Evolutionary conservation across 2,329 filamentous ascomycete genomes (phyloP), one percentile per base, ranked within the genome.

Genomic region (Claviceps sp.): DNA sequence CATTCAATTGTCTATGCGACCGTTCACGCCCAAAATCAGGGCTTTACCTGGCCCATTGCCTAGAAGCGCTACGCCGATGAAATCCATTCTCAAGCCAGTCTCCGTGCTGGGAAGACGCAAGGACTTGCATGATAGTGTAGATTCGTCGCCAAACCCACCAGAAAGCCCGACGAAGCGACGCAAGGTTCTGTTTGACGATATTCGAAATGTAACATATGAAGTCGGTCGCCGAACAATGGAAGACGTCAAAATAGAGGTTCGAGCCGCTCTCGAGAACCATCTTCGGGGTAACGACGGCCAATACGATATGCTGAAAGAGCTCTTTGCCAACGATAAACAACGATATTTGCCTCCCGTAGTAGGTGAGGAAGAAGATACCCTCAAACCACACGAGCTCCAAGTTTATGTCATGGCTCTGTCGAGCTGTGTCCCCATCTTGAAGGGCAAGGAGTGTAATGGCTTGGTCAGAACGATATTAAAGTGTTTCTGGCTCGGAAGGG

Each of bases 401-500:
- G 71, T 72, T 40, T 84, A 84, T 62, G 69, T 85, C 53, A 68
- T 82, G 58, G 81, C 81, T n/a, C 70, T 86, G 47, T 78, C 79
- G 13, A 76, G 73, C 60, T 81, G 76, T 58, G 72, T 78, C 7
- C 77, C 79, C n/a, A 70, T 79, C 38, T 68, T 86, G 36, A 72
- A 72, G 55, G 75, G 78, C 57, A 76, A 74, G 62, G 74, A 73
- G 34, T 84, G 79, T 61, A 73, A 77, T 22, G 75, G 75, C 4
- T 68, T 86, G 30, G 74, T 85, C 53, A 73, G 72, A 58, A 72
- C 71, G 49, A 70, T 85, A 8, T 67, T 85, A n/a, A 69, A 72
- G 50, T 81, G 77, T 62, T 75, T 77, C 37, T 86, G 82, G 82
- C 69, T 84, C 38, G 81, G 79, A 9, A 75, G 81, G 52, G 80